These are phyloP conservation scores for Kluyveromyces dobzhanskii DNA, from an alignment of 805 yeast genomes.

Conservation along the genomic window DNA sequence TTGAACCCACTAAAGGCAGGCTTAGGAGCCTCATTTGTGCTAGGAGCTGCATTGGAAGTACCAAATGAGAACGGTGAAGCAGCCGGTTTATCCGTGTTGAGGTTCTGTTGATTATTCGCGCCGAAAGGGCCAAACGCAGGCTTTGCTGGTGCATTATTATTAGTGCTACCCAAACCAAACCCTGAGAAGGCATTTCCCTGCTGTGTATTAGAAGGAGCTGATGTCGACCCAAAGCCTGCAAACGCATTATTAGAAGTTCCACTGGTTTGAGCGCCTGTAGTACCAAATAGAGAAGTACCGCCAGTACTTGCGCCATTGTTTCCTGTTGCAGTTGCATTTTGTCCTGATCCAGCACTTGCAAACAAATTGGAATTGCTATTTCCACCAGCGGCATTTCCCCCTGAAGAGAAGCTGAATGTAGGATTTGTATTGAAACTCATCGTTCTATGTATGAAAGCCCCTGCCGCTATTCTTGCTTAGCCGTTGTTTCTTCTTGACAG, in stretches of 20 bases:
- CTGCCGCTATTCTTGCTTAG: no score
- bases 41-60: background rate
- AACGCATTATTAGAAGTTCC: background rate
- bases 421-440: background rate
- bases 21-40: background rate
- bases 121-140: background rate
- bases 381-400: background rate
- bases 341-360: background rate
- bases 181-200: background rate
- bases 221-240: background rate
- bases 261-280: background rate
- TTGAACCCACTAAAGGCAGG: background rate
- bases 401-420: background rate
- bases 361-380: background rate
- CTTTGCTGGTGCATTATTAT: background rate
- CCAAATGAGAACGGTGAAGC: constrained; percentile 7
- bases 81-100: constrained; percentile 1
- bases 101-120: background rate
- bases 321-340: constrained; percentile 1
- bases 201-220: background rate
- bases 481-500: no score
- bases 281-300: constrained; percentile 7
- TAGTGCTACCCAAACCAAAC: background rate
- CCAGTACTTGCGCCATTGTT: constrained; percentile 2
- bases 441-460: no score